Percentiles rank a stretch among this genome's conserved stretches.
Evolutionary conservation across 176 grass and related monocot species (phyloP).

Genomic region (Eragrostis curvula): DNA sequence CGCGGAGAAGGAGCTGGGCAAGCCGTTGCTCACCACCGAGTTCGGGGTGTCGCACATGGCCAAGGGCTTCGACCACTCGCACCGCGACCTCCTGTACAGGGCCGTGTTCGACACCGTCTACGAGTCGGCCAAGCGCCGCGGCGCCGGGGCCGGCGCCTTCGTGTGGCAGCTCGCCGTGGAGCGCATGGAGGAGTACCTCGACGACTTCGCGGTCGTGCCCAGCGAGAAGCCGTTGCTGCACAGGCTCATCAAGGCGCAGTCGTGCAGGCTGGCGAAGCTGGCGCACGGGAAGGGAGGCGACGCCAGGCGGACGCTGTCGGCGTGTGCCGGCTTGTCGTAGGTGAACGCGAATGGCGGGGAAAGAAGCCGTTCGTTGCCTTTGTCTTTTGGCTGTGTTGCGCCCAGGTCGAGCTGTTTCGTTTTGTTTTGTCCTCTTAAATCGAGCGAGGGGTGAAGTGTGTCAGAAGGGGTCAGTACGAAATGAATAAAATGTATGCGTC

Average conservation of each 20-base stretch:
- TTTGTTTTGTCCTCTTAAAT: conserved; percentile 18
- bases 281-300: conserved; percentile 33
- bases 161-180: conserved; percentile 87
- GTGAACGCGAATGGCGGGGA: background rate
- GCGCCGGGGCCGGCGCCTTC: conserved; percentile 68
- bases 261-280: conserved; percentile 69
- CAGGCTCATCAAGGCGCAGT: conserved; percentile 76
- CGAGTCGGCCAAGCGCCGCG: conserved; percentile 56
- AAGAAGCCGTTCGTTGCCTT: background rate
- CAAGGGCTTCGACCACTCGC: conserved; percentile 64
- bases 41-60: conserved; percentile 74
- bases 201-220: conserved; percentile 78
- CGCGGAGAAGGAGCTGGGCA: conserved; percentile 71
- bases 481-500: conserved; percentile 13
- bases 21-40: conserved; percentile 85
- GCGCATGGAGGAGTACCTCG: conserved; percentile 75
- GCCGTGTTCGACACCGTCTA: conserved; percentile 71
- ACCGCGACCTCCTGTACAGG: conserved; percentile 76
- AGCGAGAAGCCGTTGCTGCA: conserved; percentile 67
- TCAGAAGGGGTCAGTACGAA: conserved; percentile 2
- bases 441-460: conserved; percentile 25
- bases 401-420: conserved; percentile 9
- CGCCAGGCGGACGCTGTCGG: conserved; percentile 40
- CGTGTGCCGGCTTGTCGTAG: conserved; percentile 39
- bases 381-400: conserved; percentile 2